Base-by-base conservation (phyloP, 2,329 filamentous ascomycete species). In the Aureobasidium musti region DNA sequence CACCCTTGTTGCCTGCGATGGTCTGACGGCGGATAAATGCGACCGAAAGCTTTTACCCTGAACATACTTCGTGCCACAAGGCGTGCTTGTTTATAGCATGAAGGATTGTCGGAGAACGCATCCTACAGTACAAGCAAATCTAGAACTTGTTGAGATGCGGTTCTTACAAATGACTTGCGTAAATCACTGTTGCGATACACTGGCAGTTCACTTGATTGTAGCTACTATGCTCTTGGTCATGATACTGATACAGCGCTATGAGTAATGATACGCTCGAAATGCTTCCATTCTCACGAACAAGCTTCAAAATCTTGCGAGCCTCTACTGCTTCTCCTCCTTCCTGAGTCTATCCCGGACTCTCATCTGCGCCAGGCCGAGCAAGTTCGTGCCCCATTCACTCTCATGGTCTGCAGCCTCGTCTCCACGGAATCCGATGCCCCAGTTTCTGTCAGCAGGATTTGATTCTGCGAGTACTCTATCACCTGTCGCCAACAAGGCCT, bases 391-490 rank as follows among this genome's bases (percentile, higher is more conserved):
- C 76, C 75, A 77, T 56, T 71, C 69, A 19, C 68, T 59, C 60
- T 74, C 71, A 41, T 67, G 72, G 8, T 65, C 70, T 30, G 71
- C 70, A 4, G 75, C 76, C 47, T 74, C 71, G 35, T 73, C 73
- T 39, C 69, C 70, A 47, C 72, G 72, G 68, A 74, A 77, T 0
- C 75, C 75, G 33, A 77, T 71, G 1, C 75, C 75, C 75, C 75
- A 77, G 37, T 77, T 71, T 63, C 73, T 67, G 70, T 78, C 76
- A 45, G 70, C 71, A 10, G 76, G 76, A 71, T 76, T 78, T 1
- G 76, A 73, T 69, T 78, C 76, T 2, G 76, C 74, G 21, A 78
- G 54, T 54, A 73, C 69, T 39, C 72, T 71, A 17, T 73, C 68
- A 17, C 72, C 75, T 4, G 76, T 77, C 30, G 63, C 73, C 54